Base-by-base conservation (phyloP, 2,329 filamentous ascomycete species). In the Fusarium oligoseptatum region DNA sequence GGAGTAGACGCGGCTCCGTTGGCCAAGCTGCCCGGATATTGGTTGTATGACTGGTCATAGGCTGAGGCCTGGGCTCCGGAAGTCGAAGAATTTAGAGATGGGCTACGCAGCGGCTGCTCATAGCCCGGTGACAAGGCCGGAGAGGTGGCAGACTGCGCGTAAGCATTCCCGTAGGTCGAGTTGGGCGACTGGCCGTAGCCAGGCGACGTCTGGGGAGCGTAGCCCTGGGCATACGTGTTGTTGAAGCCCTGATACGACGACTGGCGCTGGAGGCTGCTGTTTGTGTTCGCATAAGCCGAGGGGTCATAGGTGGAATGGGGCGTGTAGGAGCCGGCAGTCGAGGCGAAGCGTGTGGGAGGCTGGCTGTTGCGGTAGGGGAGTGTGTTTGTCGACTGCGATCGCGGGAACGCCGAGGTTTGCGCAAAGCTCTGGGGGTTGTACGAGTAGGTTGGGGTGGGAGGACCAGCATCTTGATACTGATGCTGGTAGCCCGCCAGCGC, bases 361-460 rank as follows among this genome's bases (percentile, higher is more conserved):
- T 84, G 85, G 70, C 84, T 85, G 66, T 85, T 86, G 66, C 86
- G 87, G 72, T 88, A 88, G 12, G 88, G 87, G 32, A 88, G 76
- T 48, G 84, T 83, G n/a, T 85, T 85, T 27, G 86, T 86, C 20
- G 89, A 89, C 68, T 88, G 88, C 37, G 88, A 86, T 64, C 88
- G 85, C 65, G 78, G 77, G 60, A 81, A 83, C 60, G 67, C 70
- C 9, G 78, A 75, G 6, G 80, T 72, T 67, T 78, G 81, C 67
- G 84, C 85, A 80, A 90, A 96, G 41, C 87, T 85, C 80, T 93
- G 89, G 2, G 94, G 93, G 79, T 95, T 96, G 83, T 95, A 96
- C 50, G 89, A 82, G 58, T 86, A 84, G 29, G 85, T 83, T 17
- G 86, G 83, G 9, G 87, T 85, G 24, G 87, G 82, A 72, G 87